Conservation (phyloP, 2,329 filamentous ascomycete species). For the Curvularia lunata region DNA sequence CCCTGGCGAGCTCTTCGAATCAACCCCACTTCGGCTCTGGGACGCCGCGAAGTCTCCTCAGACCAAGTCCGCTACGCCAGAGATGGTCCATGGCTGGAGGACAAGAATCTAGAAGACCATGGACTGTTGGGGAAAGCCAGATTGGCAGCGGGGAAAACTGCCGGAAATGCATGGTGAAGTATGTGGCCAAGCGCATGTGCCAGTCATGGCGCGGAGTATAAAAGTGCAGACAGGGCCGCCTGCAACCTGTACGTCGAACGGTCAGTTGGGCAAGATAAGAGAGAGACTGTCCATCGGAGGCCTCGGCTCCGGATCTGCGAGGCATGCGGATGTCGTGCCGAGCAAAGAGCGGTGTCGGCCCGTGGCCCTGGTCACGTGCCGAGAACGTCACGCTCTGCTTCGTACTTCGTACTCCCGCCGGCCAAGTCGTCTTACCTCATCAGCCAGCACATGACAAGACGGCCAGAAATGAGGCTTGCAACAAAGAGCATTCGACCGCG, state of each 20-base stretch:
- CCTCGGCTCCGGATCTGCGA: not conserved
- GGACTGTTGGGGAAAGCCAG: constrained; percentile 6
- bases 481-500: not conserved
- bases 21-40: constrained; percentile 24
- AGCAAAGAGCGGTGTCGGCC: constrained; percentile 9
- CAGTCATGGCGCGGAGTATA: constrained; percentile 9
- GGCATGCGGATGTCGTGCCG: not conserved
- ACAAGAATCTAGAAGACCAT: constrained; percentile 12
- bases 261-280: not conserved
- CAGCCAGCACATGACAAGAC: not conserved
- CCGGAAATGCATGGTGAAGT: constrained; percentile 8
- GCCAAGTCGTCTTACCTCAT: not conserved
- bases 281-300: constrained; percentile 1
- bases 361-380: not conserved
- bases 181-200: constrained; percentile 15
- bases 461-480: not conserved
- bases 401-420: too few relatives aligned
- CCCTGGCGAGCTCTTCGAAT: constrained; percentile 22
- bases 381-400: not conserved
- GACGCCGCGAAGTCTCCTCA: constrained; percentile 8
- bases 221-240: not conserved
- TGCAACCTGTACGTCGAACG: constrained; percentile 1
- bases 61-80: constrained; percentile 10
- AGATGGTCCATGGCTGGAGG: constrained; percentile 12
- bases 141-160: constrained; percentile 10